phyloP scores from a whole-genome alignment of 2,329 filamentous ascomycete species.

The Pezicula carpinea region DNA sequence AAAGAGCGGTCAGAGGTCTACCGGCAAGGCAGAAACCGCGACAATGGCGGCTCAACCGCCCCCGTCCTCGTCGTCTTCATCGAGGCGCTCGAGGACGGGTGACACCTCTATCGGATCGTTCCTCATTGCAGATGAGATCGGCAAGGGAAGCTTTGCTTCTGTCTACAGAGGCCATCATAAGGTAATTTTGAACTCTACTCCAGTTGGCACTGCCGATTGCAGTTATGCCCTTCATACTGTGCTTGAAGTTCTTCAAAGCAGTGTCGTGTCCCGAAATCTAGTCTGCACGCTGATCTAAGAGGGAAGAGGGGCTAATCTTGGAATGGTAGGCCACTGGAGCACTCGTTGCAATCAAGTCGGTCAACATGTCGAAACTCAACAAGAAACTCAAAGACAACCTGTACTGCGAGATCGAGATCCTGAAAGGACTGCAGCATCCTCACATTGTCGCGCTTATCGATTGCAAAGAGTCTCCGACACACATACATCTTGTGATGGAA shows the following conservation, averaged over 20 bases:
- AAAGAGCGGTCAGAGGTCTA: slow-evolving; percentile 11
- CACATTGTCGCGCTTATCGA: slow-evolving; percentile 96
- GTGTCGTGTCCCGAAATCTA: neutral
- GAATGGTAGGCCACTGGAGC: slow-evolving; percentile 64
- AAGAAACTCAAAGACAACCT: slow-evolving; percentile 96
- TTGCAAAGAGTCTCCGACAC: slow-evolving; percentile 78
- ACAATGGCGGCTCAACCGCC: slow-evolving; percentile 37
- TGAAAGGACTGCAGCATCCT: slow-evolving; percentile 88
- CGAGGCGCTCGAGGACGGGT: slow-evolving; percentile 32
- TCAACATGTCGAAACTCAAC: slow-evolving; percentile 84
- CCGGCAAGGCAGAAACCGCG: slow-evolving; percentile 11
- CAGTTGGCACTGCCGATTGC: neutral
- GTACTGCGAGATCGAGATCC: slow-evolving; percentile 90
- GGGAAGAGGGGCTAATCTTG: slow-evolving; percentile 13
- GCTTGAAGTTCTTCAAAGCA: neutral
- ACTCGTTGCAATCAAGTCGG: slow-evolving; percentile 92
- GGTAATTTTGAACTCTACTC: slow-evolving; percentile 46
- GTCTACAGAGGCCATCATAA: slow-evolving; percentile 86
- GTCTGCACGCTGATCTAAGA: neutral
- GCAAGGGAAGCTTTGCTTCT: slow-evolving; percentile 94
- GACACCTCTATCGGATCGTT: slow-evolving; percentile 64
- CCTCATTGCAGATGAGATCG: slow-evolving; percentile 81
- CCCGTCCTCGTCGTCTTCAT: slow-evolving; percentile 35
- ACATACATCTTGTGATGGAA: slow-evolving; percentile 98
- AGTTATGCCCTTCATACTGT: too few relatives aligned